Base-by-base conservation (phyloP, 2,329 filamentous ascomycete genomes). In the Zymoseptoria pseudotritici region DNA sequence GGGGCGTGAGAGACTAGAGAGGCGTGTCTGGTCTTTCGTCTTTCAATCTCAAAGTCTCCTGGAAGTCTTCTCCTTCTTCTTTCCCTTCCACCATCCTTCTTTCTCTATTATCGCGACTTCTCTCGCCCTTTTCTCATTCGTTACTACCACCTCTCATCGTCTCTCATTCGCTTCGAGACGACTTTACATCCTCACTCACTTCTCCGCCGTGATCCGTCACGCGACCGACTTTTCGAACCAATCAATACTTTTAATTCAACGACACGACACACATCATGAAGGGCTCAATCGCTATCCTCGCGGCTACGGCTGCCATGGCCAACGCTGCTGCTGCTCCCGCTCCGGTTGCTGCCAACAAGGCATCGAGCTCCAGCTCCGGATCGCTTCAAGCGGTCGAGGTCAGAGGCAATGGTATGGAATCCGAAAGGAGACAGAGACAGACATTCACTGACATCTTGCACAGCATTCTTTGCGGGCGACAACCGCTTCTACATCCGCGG, bases 401-500 rank as follows among this genome's bases (percentile, higher is more conserved):
- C 67, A 84, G 85, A 76, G 83, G 84, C 72, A 86, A 86, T 72
- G 80, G 80, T 82, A 68, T 58, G 76, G 36, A 46, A 36, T n/a
- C 6, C 10, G 10, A 53, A n/a, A 19, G 24, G 24, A 46, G 50
- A 55, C 51, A 29, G 36, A 42, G 29, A 26, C 3, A 3, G 8
- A 49, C 20, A 54, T 46, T 26, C 13, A 49, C 66, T 75, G 57
- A 73, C 67, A 31, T 53, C 19, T 29, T 17, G 1, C 26, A n/a
- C 57, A 78, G 82, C 85, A 60, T 87, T 88, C 78, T 87, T 84
- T 74, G 79, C 83, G 63, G 85, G 84, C 61, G 70, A 81, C 61
- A 69, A 83, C 55, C 82, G 85, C 69, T 84, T 84, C 76, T 84
- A 84, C 74, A 79, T 85, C 64, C 80, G 81, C 64, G 82, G 83